Base-by-base conservation (phyloP, 2,329 filamentous ascomycete genomes). In the Fusarium verticillioides region DNA sequence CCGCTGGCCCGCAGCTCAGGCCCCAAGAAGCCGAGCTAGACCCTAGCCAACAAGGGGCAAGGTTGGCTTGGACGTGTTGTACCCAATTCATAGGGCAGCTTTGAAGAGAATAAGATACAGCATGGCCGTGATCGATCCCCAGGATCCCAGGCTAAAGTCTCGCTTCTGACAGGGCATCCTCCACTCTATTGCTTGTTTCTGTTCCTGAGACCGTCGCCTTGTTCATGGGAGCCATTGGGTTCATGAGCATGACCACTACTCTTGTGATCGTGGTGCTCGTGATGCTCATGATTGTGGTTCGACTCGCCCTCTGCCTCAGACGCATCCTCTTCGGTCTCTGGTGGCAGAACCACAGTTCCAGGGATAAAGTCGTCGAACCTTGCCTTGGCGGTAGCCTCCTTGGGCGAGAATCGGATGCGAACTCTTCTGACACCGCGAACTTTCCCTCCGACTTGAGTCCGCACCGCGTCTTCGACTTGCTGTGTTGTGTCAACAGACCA, bases 391-490 rank as follows among this genome's bases (percentile, higher is more conserved):
- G 84, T 82, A 34, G 87, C 86, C 23, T 93, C 91, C 75, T 90
- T 89, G 42, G 92, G 89, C 36, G 96, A 89, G 80, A 98, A 98
- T 46, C 95, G 91, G 58, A 98, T 88, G 70, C 93, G 92, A 39
- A 99, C 89, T 72, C 93, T 90, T 81, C 94, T 92, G 43, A 96
- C 94, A 2, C 96, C 96, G 68, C 94, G 90, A 19, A 98, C 93
- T 75, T 92, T 93, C 69, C 87, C 85, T 34, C 94, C 94, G 32
- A 98, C 88, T 63, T 87, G 87, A 49, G 91, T 87, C 68, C 96
- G 90, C 40, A 98, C 87, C 6, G 87, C 84, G 40, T 92, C 89
- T 82, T 99, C 96, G 19, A 97, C 86, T 21, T 87, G 84, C 42
- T 90, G 87, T 12, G 92, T 89, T 61, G 93, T 89, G 60, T 91